Conservation (phyloP, 2,329 filamentous ascomycete genomes). For the Phaeosphaeria sp. region DNA sequence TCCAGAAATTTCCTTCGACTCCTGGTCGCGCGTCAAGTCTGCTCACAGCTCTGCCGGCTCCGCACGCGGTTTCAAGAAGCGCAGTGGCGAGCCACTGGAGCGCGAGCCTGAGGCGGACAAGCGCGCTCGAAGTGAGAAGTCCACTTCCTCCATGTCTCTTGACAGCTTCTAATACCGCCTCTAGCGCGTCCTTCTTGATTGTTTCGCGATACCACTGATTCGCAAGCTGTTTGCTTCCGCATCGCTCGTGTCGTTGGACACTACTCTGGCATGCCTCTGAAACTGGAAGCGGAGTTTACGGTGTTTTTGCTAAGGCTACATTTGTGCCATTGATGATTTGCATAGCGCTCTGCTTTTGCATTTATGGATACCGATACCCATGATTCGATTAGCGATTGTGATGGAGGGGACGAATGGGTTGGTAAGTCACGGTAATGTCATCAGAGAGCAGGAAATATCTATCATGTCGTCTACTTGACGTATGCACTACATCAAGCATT, state of each 20-base stretch:
- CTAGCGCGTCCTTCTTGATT: slow-evolving; percentile 24
- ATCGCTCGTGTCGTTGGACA: slow-evolving; percentile 1
- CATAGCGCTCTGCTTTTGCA: slow-evolving; percentile 19
- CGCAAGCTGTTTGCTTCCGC: background rate
- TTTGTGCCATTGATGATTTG: slow-evolving; percentile 13
- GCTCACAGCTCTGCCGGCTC: slow-evolving; percentile 42
- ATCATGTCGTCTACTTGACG: no score
- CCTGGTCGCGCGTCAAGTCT: slow-evolving; percentile 71
- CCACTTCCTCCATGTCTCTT: slow-evolving; percentile 31
- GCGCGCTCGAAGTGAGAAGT: slow-evolving; percentile 41
- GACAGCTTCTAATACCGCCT: slow-evolving; percentile 32
- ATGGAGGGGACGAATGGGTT: background rate
- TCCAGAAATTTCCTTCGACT: slow-evolving; percentile 61
- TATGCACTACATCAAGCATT: no score
- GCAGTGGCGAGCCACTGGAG: slow-evolving; percentile 39
- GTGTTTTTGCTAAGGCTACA: slow-evolving; percentile 6
- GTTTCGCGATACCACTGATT: background rate
- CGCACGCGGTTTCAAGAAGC: slow-evolving; percentile 47
- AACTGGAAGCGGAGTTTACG: no score
- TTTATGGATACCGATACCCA: slow-evolving; percentile 19
- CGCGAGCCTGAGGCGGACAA: slow-evolving; percentile 36
- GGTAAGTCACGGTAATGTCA: slow-evolving; percentile 1
- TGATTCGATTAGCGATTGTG: slow-evolving; percentile 14
- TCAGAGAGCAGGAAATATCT: no score
- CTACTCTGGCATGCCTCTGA: no score